phyloP scores from a whole-genome alignment of 495 filamentous ascomycete genomes.

The Aspergillus bertholletiae region DNA sequence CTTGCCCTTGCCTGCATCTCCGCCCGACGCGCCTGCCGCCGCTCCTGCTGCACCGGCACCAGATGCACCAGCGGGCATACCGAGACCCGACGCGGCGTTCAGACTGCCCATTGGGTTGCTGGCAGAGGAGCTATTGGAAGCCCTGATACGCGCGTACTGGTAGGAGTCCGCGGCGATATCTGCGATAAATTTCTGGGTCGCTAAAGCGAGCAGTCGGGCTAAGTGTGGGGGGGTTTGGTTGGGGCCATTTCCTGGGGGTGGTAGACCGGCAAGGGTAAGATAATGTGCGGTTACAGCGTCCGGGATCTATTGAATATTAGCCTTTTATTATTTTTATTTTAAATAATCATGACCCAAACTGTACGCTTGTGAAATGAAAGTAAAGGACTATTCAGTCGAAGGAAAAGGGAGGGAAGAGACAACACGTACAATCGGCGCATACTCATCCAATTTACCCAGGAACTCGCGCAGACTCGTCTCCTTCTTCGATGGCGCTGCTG shows the following conservation, averaged over 20 bases:
- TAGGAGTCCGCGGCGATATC: slow-evolving; percentile 97
- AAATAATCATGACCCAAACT: neutral
- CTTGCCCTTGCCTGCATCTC: slow-evolving; percentile 58
- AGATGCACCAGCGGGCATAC: slow-evolving; percentile 54
- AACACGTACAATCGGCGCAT: slow-evolving; percentile 83
- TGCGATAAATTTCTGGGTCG: slow-evolving; percentile 96
- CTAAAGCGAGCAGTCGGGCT: slow-evolving; percentile 87
- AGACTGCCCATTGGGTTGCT: slow-evolving; percentile 86
- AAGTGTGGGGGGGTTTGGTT: slow-evolving; percentile 84
- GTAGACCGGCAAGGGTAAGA: slow-evolving; percentile 90
- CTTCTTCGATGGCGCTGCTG: slow-evolving; percentile 69
- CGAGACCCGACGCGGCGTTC: slow-evolving; percentile 71
- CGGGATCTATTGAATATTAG: slow-evolving; percentile 66
- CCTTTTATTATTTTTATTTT: neutral
- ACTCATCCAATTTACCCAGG: slow-evolving; percentile 94
- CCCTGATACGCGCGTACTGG: slow-evolving; percentile 91
- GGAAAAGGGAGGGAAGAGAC: neutral
- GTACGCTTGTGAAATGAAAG: neutral
- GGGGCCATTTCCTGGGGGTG: slow-evolving; percentile 74
- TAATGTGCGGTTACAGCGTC: slow-evolving; percentile 98
- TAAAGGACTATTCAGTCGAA: too few species aligned
- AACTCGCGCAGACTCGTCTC: slow-evolving; percentile 90
- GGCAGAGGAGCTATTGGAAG: slow-evolving; percentile 77
- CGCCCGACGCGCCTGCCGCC: slow-evolving; percentile 48
- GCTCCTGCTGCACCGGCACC: slow-evolving; percentile 48